phyloP scores from a whole-genome alignment of 371 early-diverging fungal species.

The Zancudomyces culisetae region DNA sequence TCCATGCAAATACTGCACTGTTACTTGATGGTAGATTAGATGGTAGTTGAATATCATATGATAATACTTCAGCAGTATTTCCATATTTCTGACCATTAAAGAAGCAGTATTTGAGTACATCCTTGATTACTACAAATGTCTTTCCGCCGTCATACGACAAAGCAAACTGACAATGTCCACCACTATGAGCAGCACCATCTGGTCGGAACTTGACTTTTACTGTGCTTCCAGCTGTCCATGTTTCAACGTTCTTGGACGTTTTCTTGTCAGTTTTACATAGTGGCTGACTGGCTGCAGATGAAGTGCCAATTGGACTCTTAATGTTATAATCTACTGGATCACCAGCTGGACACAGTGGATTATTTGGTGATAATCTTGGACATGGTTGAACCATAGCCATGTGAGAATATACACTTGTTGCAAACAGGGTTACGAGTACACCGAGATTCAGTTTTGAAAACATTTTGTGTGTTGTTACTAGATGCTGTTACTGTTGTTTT shows the following conservation, averaged over 20 bases:
- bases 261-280: conserved; percentile 23
- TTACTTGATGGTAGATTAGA: conserved; percentile 27
- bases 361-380: conserved; percentile 13
- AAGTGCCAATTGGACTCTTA: conserved; percentile 23
- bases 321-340: conserved; percentile 23
- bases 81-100: not conserved
- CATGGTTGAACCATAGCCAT: conserved; percentile 16
- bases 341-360: conserved; percentile 19
- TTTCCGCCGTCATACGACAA: conserved; percentile 38
- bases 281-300: conserved; percentile 10
- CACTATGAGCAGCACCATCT: too few relatives aligned
- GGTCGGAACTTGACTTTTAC: too few relatives aligned
- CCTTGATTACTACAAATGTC: conserved; percentile 36
- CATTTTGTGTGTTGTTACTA: too few relatives aligned
- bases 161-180: conserved; percentile 50
- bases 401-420: conserved; percentile 7
- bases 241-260: conserved; percentile 9
- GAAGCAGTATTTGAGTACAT: conserved; percentile 28
- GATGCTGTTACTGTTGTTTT: too few relatives aligned
- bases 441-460: not conserved
- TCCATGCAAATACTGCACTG: conserved; percentile 35
- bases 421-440: conserved; percentile 8
- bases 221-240: too few relatives aligned
- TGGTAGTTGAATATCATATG: conserved; percentile 30
- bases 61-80: conserved; percentile 9